These are phyloP conservation scores for Abrus precatorius DNA, from an alignment of 306 rosid species.

Conservation along the genomic window DNA sequence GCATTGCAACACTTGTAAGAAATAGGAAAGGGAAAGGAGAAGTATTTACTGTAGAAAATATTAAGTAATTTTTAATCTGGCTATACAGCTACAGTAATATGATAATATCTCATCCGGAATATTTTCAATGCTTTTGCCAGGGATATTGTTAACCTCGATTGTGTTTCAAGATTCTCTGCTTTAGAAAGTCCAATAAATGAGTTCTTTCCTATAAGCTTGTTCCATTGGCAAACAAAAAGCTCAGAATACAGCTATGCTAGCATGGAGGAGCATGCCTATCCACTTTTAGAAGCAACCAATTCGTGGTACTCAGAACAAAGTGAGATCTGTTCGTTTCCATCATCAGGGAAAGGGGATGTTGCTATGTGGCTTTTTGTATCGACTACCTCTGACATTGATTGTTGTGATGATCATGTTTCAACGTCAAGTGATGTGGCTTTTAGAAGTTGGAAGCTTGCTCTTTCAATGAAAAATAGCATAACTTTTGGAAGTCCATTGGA, in stretches of 20 bases:
- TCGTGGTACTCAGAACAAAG: conserved; percentile 54
- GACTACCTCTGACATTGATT: conserved; percentile 57
- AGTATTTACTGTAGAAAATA: conserved; percentile 30
- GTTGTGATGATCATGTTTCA: conserved; percentile 48
- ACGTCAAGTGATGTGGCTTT: conserved; percentile 53
- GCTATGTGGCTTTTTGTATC: conserved; percentile 87
- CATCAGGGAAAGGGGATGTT: conserved; percentile 52
- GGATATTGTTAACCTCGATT: conserved; percentile 72
- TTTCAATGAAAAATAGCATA: conserved; percentile 65
- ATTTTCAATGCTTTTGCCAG: conserved; percentile 56
- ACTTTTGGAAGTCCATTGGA: conserved; percentile 73
- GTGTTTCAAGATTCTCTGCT: conserved; percentile 71
- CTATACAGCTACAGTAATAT: conserved; percentile 31
- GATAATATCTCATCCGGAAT: conserved; percentile 42
- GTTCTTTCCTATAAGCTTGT: conserved; percentile 74
- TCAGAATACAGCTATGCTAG: conserved; percentile 51
- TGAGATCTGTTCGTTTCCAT: conserved; percentile 48
- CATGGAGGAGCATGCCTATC: conserved; percentile 57
- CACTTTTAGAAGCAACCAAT: conserved; percentile 64
- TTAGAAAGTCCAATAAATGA: conserved; percentile 61
- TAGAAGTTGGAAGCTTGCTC: conserved; percentile 81
- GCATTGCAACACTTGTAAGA: conserved; percentile 16
- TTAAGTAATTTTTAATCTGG: conserved; percentile 9
- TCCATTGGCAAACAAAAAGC: conserved; percentile 57
- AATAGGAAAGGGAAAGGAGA: conserved; percentile 12